phyloP scores from a whole-genome alignment of 2,329 filamentous ascomycete genomes.

The Monosporascus sp. region DNA sequence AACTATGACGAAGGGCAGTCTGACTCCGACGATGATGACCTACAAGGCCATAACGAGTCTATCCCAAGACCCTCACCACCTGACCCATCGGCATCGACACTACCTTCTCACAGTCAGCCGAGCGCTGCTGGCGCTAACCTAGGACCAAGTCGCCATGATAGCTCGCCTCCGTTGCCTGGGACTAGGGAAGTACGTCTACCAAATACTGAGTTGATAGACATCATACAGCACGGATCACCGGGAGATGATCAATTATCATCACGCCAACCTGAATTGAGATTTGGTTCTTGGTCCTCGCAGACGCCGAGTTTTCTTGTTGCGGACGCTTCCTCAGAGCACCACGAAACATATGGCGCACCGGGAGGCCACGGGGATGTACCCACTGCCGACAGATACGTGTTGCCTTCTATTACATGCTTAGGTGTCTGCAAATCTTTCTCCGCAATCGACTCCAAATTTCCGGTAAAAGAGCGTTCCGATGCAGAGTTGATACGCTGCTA shows the following conservation, averaged over 20 bases:
- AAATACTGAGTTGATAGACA: background rate
- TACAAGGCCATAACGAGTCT: background rate
- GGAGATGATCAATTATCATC: background rate
- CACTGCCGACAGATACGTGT: background rate
- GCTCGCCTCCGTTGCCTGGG: background rate
- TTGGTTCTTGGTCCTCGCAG: background rate
- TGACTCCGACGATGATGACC: background rate
- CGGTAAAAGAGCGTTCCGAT: background rate
- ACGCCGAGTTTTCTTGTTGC: background rate
- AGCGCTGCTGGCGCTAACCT: background rate
- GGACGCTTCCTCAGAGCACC: background rate
- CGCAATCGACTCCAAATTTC: background rate
- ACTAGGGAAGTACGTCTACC: background rate
- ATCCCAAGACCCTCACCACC: background rate
- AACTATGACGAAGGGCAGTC: background rate
- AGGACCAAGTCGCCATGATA: background rate
- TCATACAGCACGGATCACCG: background rate
- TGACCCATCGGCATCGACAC: background rate
- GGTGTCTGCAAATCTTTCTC: background rate
- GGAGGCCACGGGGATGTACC: background rate
- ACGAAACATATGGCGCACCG: background rate
- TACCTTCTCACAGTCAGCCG: background rate
- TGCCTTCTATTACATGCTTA: background rate
- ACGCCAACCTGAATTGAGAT: background rate
- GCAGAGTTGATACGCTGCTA: constrained; percentile 3